phyloP scores from a whole-genome alignment of 2,329 filamentous ascomycete species.

The Colletotrichum sp. region DNA sequence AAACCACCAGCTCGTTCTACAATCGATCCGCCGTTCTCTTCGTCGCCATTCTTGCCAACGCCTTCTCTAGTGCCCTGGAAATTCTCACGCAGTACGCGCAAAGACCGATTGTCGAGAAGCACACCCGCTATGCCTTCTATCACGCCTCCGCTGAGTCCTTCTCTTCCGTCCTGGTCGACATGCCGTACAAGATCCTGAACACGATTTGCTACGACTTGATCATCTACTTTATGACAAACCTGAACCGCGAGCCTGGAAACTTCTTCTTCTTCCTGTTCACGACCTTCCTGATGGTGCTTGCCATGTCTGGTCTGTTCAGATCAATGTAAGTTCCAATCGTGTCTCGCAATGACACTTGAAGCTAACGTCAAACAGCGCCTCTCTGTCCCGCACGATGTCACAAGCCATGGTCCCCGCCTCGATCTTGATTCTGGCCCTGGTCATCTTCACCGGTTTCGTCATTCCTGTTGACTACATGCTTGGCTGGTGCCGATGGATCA shows the following conservation, averaged over 20 bases:
- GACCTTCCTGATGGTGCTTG: conserved; percentile 48
- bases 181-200: conserved; percentile 43
- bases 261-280: conserved; percentile 58
- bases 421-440: conserved; percentile 56
- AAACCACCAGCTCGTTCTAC: conserved; percentile 49
- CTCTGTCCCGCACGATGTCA: conserved; percentile 50
- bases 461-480: conserved; percentile 45
- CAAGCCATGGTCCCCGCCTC: conserved; percentile 60
- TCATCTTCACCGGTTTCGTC: conserved; percentile 60
- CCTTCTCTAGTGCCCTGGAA: conserved; percentile 43
- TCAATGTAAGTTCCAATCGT: conserved; percentile 33
- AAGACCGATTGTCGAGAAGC: conserved; percentile 31
- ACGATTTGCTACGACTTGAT: conserved; percentile 64
- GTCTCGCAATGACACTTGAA: no score
- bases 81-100: conserved; percentile 27
- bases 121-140: conserved; percentile 33
- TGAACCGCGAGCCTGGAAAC: conserved; percentile 57
- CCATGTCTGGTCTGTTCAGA: conserved; percentile 49
- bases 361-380: conserved; percentile 34
- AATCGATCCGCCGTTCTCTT: conserved; percentile 54
- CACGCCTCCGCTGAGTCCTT: conserved; percentile 29
- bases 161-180: conserved; percentile 15
- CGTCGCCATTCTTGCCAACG: conserved; percentile 58
- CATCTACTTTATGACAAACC: conserved; percentile 70
- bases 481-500: conserved; percentile 59